phyloP scores from a whole-genome alignment of 179 eudicot genomes.

The Nepenthes alata region DNA sequence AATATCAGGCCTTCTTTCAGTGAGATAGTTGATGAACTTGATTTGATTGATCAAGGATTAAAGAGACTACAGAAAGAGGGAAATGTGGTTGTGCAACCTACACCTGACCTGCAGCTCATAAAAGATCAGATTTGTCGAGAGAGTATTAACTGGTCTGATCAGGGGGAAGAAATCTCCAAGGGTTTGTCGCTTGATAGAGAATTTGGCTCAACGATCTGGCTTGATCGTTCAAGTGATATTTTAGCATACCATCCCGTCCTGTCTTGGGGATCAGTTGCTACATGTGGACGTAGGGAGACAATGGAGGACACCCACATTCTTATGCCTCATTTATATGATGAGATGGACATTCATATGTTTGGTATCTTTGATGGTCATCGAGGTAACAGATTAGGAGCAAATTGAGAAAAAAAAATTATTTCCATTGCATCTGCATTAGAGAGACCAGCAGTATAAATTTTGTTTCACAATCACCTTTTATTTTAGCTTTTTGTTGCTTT shows the following conservation, averaged over 20 bases:
- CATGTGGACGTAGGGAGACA: constrained; percentile 89
- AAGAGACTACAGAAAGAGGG: constrained; percentile 14
- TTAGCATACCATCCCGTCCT: constrained; percentile 48
- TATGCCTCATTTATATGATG: constrained; percentile 38
- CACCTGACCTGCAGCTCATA: constrained; percentile 13
- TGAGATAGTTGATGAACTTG: constrained; percentile 57
- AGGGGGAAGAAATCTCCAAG: constrained; percentile 43
- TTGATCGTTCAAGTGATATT: constrained; percentile 20
- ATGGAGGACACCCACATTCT: constrained; percentile 98
- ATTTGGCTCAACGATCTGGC: constrained; percentile 19
- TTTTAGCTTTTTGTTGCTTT: too few relatives aligned
- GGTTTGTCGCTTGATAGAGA: constrained; percentile 19
- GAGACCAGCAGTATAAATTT: too few relatives aligned
- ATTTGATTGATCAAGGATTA: constrained; percentile 24
- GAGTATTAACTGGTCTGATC: constrained; percentile 52
- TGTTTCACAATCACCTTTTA: too few relatives aligned
- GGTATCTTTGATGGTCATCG: constrained; percentile 99
- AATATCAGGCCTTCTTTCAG: constrained; percentile 63
- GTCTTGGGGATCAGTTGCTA: constrained; percentile 84
- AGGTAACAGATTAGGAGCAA: constrained; percentile 29
- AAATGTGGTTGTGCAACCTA: constrained; percentile 10
- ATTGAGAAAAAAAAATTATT: neutral
- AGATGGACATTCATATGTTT: constrained; percentile 48
- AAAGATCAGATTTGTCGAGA: constrained; percentile 26
- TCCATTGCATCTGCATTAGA: neutral